Conservation (phyloP, 106 monocot species). For the Dioscorea zingiberensis region DNA sequence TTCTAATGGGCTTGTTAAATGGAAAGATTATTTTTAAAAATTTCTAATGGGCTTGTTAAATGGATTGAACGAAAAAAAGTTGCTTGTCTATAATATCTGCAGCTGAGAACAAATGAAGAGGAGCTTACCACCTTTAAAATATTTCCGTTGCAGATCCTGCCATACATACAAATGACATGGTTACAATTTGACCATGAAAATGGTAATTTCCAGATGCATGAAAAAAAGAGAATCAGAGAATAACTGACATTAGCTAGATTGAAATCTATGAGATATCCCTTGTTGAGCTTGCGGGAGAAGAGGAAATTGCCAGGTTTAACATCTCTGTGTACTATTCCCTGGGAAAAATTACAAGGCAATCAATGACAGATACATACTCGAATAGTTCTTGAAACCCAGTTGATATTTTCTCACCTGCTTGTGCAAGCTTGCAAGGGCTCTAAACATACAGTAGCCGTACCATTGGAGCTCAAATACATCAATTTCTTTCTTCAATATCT, state of each 20-base stretch:
- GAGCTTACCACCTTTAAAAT: conserved; percentile 50
- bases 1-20: too few species aligned
- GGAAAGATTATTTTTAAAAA: too few species aligned
- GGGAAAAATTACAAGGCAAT: conserved; percentile 7
- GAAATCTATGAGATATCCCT: conserved; percentile 98
- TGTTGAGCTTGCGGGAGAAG: conserved; percentile 68
- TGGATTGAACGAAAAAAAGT: too few species aligned
- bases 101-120: too few species aligned
- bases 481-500: conserved; percentile 84
- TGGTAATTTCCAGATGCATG: background rate
- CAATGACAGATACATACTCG: background rate
- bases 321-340: conserved; percentile 89
- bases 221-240: conserved; percentile 3
- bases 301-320: conserved; percentile 97
- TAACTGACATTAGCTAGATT: conserved; percentile 82
- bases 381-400: background rate
- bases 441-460: conserved; percentile 94
- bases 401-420: conserved; percentile 51
- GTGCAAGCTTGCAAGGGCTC: conserved; percentile 87
- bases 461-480: conserved; percentile 66
- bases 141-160: conserved; percentile 88
- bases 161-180: conserved; percentile 1
- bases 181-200: conserved; percentile 2
- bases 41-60: too few species aligned
- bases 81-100: too few species aligned